Evolutionary conservation across 2,329 filamentous ascomycete species (phyloP), one percentile per base, ranked within the genome.

Genomic region (Rutstroemia sydowiana): DNA sequence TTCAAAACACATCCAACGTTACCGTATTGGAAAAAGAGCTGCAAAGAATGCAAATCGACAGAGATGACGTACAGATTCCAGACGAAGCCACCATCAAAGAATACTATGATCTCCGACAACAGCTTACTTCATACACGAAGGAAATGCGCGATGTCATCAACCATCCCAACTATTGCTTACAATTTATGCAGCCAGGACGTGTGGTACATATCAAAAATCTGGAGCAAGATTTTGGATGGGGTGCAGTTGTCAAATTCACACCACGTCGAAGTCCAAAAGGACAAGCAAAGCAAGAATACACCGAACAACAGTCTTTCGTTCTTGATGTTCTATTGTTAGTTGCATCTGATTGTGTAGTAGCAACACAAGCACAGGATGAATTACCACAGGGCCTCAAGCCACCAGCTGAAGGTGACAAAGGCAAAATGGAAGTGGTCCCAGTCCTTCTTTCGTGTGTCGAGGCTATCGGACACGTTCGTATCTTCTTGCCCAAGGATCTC

Each of bases 121-220:
- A 95, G 61, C 77, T 98, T 30, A 84, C 88, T 55, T 78, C 76
- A 3, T 95, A 93, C 66, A 87, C 85, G 14, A 87, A 88, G 60
- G 91, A 98, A 57, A 95, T 97, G 84, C 82, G 88, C 16, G 77
- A 84, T 45, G 90, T 97, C 37, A 93, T 97, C 58, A 95, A 89
- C 62, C 90, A 95, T 63, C 93, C 93, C 0, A 87, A 85, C 58
- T 86, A 97, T 70, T 89, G 87, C 62, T 68, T 92, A 32, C 82
- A 86, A 44, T 98, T 89, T 67, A 73, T 98, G 65, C 87, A 95
- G 62, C 78, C 85, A 11, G 93, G 93, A n/a, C 86, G 93, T 10
- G 71, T 97, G 34, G 83, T 98, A 30, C 85, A 87, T 58, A 85
- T 98, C 63, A 92, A 90, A 67, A 83, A 91, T 65, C 77, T 74